A percentile compares a stretch with the other conserved stretches of the same genome.
These are phyloP conservation scores for Dacryopinax primogenitus DNA, from an alignment of 768 basidiomycete species.

Conservation along the genomic window DNA sequence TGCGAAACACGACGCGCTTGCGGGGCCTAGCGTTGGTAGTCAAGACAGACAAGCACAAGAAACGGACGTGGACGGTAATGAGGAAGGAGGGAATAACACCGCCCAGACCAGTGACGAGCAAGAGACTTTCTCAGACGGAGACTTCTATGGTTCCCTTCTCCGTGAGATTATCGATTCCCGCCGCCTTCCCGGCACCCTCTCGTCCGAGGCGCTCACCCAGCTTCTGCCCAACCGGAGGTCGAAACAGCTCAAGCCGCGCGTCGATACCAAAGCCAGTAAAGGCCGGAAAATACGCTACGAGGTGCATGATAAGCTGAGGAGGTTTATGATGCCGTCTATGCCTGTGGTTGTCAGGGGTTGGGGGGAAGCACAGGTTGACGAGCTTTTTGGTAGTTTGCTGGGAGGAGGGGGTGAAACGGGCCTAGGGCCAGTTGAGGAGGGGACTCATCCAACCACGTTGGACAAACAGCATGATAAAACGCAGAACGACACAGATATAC, in stretches of 20 bases:
- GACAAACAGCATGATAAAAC: neutral
- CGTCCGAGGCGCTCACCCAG: neutral
- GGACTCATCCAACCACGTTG: neutral
- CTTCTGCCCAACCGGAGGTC: slow-evolving; percentile 20
- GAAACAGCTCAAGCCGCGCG: slow-evolving; percentile 50
- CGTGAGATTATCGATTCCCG: slow-evolving; percentile 78
- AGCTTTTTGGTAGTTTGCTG: slow-evolving; percentile 77
- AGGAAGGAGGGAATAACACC: slow-evolving; percentile 28
- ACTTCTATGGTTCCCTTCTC: slow-evolving; percentile 86
- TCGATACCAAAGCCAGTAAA: slow-evolving; percentile 94
- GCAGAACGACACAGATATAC: neutral
- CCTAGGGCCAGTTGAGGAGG: neutral
- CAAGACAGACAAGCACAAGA: slow-evolving; percentile 19
- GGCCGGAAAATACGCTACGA: slow-evolving; percentile 91
- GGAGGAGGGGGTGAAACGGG: slow-evolving; percentile 29
- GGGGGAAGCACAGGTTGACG: slow-evolving; percentile 96
- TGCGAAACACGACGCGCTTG: too few species aligned
- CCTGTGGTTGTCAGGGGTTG: slow-evolving; percentile 39
- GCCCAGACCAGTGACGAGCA: slow-evolving; percentile 15
- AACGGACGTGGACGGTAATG: slow-evolving; percentile 23
- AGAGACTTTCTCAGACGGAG: slow-evolving; percentile 67
- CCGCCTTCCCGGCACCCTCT: neutral
- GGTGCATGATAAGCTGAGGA: slow-evolving; percentile 89
- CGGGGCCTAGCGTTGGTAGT: too few species aligned
- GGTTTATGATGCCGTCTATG: slow-evolving; percentile 94